A percentile compares a stretch with the other conserved stretches of the same genome.
These are phyloP conservation scores for Penicillium sp. DNA, from an alignment of 2,329 filamentous ascomycete genomes.

Conservation along the genomic window DNA sequence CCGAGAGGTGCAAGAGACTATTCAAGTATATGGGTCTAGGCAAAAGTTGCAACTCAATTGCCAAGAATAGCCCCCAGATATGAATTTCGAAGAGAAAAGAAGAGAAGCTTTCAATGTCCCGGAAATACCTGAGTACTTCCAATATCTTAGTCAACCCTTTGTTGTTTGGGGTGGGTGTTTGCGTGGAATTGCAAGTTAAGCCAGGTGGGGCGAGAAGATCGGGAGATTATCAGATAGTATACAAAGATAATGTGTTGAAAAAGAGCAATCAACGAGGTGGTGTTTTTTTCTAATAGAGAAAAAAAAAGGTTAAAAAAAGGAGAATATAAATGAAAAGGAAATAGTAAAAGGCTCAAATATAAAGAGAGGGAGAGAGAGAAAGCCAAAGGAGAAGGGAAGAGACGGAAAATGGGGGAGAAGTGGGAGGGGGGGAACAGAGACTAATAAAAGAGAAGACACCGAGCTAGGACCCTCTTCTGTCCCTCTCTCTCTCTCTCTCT, in stretches of 20 bases:
- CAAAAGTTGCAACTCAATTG: conserved; percentile 1
- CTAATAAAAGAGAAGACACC: conserved; percentile 17
- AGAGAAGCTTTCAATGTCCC: not conserved
- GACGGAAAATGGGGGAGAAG: conserved; percentile 4
- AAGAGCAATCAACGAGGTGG: not conserved
- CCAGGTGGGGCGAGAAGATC: conserved; percentile 7
- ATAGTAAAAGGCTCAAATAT: not conserved
- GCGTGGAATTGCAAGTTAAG: conserved; percentile 2
- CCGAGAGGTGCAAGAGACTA: not conserved
- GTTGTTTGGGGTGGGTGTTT: not conserved
- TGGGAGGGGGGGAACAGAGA: conserved; percentile 3
- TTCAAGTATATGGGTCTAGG: not conserved
- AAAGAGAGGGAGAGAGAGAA: conserved; percentile 9
- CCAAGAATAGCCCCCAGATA: not conserved
- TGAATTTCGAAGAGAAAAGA: not conserved
- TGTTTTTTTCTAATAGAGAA: not conserved
- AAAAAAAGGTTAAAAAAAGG: not conserved
- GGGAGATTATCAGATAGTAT: conserved; percentile 9
- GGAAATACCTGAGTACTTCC: not conserved
- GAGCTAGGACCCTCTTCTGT: conserved; percentile 8
- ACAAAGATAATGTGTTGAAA: not conserved
- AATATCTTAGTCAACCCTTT: not conserved
- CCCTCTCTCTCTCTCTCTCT: not conserved
- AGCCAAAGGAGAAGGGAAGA: conserved; percentile 12
- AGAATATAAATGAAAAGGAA: not conserved